Evolutionary conservation across 225 moss, liverwort and hornwort species (phyloP), one percentile per base, ranked within the genome.

Genomic region (Physcomitrium patens): DNA sequence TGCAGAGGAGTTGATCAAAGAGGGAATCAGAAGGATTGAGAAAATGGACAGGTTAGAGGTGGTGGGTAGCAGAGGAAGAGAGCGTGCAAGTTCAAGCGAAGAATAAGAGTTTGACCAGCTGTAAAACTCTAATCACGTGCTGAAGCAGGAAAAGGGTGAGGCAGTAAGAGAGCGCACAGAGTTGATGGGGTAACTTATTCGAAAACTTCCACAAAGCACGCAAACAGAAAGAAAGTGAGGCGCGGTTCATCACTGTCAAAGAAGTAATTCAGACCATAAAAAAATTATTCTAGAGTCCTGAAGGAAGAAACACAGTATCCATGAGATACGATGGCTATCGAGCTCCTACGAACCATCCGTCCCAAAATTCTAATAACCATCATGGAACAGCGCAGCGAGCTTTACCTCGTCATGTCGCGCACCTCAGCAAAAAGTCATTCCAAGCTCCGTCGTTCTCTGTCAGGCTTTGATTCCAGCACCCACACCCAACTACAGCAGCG

Each of bases 91-190:
- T 49, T 5, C 0, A 12, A 49, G 49, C 12, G 12, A 49, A 49
- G 0, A 49, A 1, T 1, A 5, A 12, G 15, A 1, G 0, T 45
- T 18, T 1, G 2, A 51, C 41, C 18, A 53, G 10, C 43, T 24
- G 24, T 12, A 8, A 62, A 62, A 12, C 61, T 69, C 52, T 66
- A 55, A 26, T 53, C 17, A 54, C n/a, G 54, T 54, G 54, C 23
- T 57, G 11, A 65, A 28, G 55, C 48, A 75, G 63, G 44, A 69
- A 54, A 45, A 3, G 37, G 27, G 53, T 18, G 44, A 61, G 10
- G 0, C 60, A 19, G 14, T 3, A 2, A 48, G 23, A 65, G 3
- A 23, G 44, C 22, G 12, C 7, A 8, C 15, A 27, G 44, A 15
- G 51, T 12, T 23, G 53, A 27, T 13, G 22, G 15, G 53, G 41